Base-by-base conservation (phyloP, 2,329 filamentous ascomycete species). In the Arthrobotrys musiformis region DNA sequence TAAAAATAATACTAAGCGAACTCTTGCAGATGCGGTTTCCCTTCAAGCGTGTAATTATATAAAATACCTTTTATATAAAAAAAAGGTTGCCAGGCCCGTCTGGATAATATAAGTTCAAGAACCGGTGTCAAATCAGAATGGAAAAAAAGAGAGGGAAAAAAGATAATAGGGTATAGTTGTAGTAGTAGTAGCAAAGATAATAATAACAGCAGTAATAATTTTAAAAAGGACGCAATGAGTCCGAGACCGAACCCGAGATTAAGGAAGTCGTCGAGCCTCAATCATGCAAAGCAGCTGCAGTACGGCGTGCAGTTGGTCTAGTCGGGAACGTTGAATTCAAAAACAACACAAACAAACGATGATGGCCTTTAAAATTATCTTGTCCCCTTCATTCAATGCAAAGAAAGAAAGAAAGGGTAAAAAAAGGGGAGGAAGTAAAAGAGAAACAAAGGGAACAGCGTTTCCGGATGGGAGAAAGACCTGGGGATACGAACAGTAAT, bases 401-500 rank as follows among this genome's bases (percentile, higher is more conserved):
- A 35, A n/a, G n/a, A 48, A 37, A 6, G 30, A 5, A 35, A 35
- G 11, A 35, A 35, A 35, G 30, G 30, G 30, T n/a, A n/a, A n/a
- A 17, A 2, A 42, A 54, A 67, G 33, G 42, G 48, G 30, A 54
- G 40, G 66, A 67, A 70, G 52, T 35, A 37, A 30, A 63, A 70
- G 24, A 62, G 35, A 58, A 61, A 58, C 37, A 56, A 68, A 70
- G 44, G 66, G 66, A 70, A 67, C 63, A 61, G 19, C 42, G 58
- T 35, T 64, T 77, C 66, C 66, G 64, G 73, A 67, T 64, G 66
- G 61, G 60, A n/a, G n/a, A n/a, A 77, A 58, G 60, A 58, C 48
- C 66, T 70, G 73, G 73, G 73, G 73, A 77, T 66, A 70, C 30
- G 66, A 77, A 77, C 60, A 70, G 64, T 44, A 77, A 77, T 77